Conservation (phyloP, 2,329 filamentous ascomycete species). For the Claviceps purpurea region DNA sequence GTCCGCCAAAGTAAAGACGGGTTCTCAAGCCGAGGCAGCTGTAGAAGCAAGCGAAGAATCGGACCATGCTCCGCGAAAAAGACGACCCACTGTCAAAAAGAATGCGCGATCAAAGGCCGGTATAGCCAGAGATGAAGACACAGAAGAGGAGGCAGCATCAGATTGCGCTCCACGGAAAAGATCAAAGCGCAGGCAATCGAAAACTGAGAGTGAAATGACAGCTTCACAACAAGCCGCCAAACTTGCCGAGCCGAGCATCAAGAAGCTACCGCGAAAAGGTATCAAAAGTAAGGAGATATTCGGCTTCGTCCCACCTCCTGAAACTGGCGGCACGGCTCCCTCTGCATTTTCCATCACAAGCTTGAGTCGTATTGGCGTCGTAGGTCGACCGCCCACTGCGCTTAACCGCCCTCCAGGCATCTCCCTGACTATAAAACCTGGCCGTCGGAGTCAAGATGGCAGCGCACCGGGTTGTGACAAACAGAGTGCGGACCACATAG, state of each 20-base stretch:
- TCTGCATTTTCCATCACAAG: constrained; percentile 9
- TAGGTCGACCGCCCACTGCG: constrained; percentile 2
- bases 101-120: neutral
- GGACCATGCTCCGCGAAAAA: neutral
- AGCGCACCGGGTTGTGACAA: neutral
- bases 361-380: constrained; percentile 1
- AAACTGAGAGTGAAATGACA: neutral
- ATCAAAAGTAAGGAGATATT: constrained; percentile 35
- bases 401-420: constrained; percentile 1
- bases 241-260: constrained; percentile 21
- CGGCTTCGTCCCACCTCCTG: constrained; percentile 19
- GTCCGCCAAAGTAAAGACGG: neutral
- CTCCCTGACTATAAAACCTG: neutral
- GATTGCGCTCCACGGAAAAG: neutral
- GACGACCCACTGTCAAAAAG: neutral
- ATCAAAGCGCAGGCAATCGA: neutral
- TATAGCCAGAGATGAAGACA: neutral
- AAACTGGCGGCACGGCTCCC: constrained; percentile 6
- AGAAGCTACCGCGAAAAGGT: constrained; percentile 26
- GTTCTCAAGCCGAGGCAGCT: neutral
- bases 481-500: neutral
- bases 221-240: neutral
- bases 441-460: neutral
- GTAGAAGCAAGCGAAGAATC: neutral
- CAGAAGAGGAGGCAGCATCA: neutral